Percentiles rank a stretch among this genome's conserved stretches.
Evolutionary conservation across 306 rosid species (phyloP).

Genomic region (Cicer cuneatum): DNA sequence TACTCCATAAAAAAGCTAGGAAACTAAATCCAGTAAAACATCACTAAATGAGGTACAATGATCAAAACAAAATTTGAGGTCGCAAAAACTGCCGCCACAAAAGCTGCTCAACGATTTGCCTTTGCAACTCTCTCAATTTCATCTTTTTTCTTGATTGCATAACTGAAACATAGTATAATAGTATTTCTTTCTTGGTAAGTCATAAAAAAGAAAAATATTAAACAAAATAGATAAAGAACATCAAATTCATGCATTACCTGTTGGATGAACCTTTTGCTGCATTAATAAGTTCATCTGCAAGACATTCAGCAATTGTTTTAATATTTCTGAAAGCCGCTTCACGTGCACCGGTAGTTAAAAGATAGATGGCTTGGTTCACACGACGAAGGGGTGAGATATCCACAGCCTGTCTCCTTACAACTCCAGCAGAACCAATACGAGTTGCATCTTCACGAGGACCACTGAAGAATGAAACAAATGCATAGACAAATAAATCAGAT

Average conservation of each 20-base stretch:
- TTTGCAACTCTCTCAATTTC: slow-evolving; percentile 79
- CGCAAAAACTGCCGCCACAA: slow-evolving; percentile 17
- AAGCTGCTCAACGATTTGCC: slow-evolving; percentile 64
- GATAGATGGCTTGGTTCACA: slow-evolving; percentile 73
- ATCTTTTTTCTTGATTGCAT: slow-evolving; percentile 74
- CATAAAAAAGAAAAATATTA: not conserved
- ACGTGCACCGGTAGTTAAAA: slow-evolving; percentile 68
- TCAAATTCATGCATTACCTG: slow-evolving; percentile 46
- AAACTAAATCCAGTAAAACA: slow-evolving; percentile 8
- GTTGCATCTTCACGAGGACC: slow-evolving; percentile 81
- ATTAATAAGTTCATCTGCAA: slow-evolving; percentile 73
- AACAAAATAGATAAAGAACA: not conserved
- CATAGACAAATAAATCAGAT: not conserved
- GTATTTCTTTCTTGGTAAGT: not conserved
- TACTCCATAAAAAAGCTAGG: slow-evolving; percentile 1
- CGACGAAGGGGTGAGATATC: slow-evolving; percentile 74
- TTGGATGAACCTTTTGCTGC: slow-evolving; percentile 79
- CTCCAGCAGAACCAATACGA: slow-evolving; percentile 74
- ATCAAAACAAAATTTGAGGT: slow-evolving; percentile 37
- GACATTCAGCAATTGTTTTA: slow-evolving; percentile 70
- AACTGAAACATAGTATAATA: slow-evolving; percentile 45
- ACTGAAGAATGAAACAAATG: slow-evolving; percentile 34
- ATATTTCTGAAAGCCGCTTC: slow-evolving; percentile 72
- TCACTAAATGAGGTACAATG: slow-evolving; percentile 4
- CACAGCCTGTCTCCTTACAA: slow-evolving; percentile 73